Evolutionary conservation across 768 basidiomycete species (phyloP).

Genomic region (Hypsizygus marmoreus): DNA sequence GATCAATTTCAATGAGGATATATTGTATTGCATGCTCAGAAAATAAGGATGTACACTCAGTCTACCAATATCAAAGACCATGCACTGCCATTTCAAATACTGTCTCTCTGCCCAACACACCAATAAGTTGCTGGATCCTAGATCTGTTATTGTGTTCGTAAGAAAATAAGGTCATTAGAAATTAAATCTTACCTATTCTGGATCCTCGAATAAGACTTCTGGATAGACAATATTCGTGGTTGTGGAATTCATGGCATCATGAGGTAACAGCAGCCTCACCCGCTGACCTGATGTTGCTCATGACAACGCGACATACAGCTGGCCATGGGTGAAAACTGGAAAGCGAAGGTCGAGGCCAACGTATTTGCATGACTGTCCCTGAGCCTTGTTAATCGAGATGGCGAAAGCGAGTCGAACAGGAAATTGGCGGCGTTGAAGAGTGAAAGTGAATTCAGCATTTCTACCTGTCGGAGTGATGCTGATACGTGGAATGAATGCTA

Average conservation of each 20-base stretch:
- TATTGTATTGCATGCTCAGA: too few relatives aligned
- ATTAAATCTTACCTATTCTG: too few relatives aligned
- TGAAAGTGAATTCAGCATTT: conserved; percentile 17
- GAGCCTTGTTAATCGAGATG: conserved; percentile 41
- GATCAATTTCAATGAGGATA: too few relatives aligned
- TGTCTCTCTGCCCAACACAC: too few relatives aligned
- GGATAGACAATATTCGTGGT: conserved; percentile 33
- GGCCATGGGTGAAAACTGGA: conserved; percentile 40
- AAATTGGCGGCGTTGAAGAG: conserved; percentile 29
- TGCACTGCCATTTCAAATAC: too few relatives aligned
- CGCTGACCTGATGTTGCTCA: conserved; percentile 22
- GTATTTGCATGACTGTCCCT: conserved; percentile 37
- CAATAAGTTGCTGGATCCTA: too few relatives aligned
- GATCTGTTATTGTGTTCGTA: too few relatives aligned
- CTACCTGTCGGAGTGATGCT: neutral
- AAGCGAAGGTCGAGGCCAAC: conserved; percentile 34
- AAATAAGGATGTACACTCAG: too few relatives aligned
- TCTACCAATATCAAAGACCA: too few relatives aligned
- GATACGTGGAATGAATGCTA: neutral
- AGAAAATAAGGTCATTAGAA: too few relatives aligned
- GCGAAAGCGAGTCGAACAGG: conserved; percentile 40
- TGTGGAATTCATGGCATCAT: conserved; percentile 1
- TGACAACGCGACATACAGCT: conserved; percentile 41
- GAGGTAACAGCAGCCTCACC: conserved; percentile 27
- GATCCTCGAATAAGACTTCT: too few relatives aligned